Conservation (phyloP, 2,329 filamentous ascomycete genomes). For the Fusarium subglutinans region DNA sequence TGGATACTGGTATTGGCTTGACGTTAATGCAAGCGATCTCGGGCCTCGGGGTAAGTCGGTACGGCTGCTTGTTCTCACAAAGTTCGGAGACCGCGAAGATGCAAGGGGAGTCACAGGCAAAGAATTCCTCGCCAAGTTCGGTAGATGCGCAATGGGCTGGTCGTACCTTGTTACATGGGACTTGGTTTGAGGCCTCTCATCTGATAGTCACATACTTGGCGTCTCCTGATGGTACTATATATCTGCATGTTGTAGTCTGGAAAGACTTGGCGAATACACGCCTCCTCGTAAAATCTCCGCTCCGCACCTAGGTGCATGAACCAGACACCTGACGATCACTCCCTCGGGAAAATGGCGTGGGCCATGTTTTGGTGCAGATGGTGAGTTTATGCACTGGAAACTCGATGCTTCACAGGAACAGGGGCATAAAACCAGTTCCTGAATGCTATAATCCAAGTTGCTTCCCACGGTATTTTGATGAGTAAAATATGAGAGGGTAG, state of each 20-base stretch:
- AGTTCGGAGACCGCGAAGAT: conserved; percentile 58
- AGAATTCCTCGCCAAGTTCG: conserved; percentile 56
- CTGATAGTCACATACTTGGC: conserved; percentile 14
- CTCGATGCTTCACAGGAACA: background rate
- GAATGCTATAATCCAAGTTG: background rate
- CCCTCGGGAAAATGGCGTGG: background rate
- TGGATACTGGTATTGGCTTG: conserved; percentile 82
- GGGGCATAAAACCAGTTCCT: background rate
- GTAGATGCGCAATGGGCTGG: conserved; percentile 57
- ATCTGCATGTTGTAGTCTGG: background rate
- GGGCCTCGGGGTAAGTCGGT: conserved; percentile 76
- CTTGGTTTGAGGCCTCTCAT: conserved; percentile 49
- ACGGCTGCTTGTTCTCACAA: conserved; percentile 68
- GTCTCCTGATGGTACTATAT: background rate
- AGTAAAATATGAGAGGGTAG: background rate
- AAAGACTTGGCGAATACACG: conserved; percentile 3
- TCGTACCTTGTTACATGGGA: conserved; percentile 60
- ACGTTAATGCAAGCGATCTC: conserved; percentile 72
- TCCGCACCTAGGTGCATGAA: conserved; percentile 19
- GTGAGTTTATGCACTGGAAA: background rate
- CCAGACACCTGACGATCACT: background rate
- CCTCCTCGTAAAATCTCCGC: conserved; percentile 7
- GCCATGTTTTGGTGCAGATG: background rate
- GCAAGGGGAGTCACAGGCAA: conserved; percentile 59
- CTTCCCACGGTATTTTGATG: background rate